Conservation (phyloP, 345 rosid genomes). For the Excoecaria cochinchinensis region DNA sequence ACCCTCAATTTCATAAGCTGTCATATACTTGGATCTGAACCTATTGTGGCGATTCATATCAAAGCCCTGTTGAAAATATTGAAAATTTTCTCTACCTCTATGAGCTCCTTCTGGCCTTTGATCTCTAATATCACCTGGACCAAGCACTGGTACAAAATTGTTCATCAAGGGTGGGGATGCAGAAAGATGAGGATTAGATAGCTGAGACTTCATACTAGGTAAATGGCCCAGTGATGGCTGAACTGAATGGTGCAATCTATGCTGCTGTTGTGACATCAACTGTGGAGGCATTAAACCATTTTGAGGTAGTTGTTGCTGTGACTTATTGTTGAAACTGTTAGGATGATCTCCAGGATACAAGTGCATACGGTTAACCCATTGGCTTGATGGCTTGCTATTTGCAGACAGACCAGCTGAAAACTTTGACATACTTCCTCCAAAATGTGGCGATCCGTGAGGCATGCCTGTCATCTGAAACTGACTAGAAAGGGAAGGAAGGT, state of each 20-base stretch:
- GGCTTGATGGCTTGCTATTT: slow-evolving; percentile 51
- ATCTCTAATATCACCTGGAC: slow-evolving; percentile 62
- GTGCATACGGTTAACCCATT: slow-evolving; percentile 62
- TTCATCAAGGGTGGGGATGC: slow-evolving; percentile 57
- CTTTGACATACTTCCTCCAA: slow-evolving; percentile 56
- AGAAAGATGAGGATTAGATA: slow-evolving; percentile 62
- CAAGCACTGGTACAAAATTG: slow-evolving; percentile 62
- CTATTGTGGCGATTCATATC: slow-evolving; percentile 49
- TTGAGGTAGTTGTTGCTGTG: slow-evolving; percentile 60
- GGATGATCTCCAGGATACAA: slow-evolving; percentile 70
- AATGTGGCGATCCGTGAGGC: slow-evolving; percentile 64
- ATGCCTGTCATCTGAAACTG: slow-evolving; percentile 56
- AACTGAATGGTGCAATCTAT: slow-evolving; percentile 58
- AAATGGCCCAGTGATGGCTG: slow-evolving; percentile 65
- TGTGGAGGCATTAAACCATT: slow-evolving; percentile 70
- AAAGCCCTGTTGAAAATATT: slow-evolving; percentile 53
- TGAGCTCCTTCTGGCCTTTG: slow-evolving; percentile 62
- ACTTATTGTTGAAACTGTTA: slow-evolving; percentile 45
- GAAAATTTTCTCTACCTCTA: slow-evolving; percentile 57
- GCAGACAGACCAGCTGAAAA: slow-evolving; percentile 55
- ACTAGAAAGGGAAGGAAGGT: slow-evolving; percentile 57
- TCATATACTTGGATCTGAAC: slow-evolving; percentile 79
- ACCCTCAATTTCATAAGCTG: slow-evolving; percentile 72
- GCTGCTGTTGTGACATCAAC: slow-evolving; percentile 60
- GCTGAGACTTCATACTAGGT: slow-evolving; percentile 61